phyloP scores from a whole-genome alignment of 2,329 filamentous ascomycete species.

The Colletotrichum falcatum region DNA sequence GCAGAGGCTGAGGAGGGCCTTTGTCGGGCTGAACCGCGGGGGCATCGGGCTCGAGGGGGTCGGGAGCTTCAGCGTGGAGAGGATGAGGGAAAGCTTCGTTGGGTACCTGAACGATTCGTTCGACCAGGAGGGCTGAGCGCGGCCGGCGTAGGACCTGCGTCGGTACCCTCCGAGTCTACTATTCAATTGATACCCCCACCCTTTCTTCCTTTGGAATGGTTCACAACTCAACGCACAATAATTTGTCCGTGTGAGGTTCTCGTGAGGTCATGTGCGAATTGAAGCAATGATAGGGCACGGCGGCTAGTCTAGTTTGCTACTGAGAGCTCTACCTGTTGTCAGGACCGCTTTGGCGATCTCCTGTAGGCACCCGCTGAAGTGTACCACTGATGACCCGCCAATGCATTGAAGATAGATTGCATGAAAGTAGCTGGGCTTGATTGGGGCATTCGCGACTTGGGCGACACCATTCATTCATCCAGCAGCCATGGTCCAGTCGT shows the following conservation, averaged over 20 bases:
- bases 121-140: constrained; percentile 64
- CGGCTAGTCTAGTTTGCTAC: not conserved
- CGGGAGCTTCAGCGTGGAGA: constrained; percentile 64
- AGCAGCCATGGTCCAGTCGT: not conserved
- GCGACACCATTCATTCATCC: not conserved
- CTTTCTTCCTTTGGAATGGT: not conserved
- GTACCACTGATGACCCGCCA: not conserved
- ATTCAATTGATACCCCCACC: constrained; percentile 21
- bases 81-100: constrained; percentile 73
- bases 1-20: constrained; percentile 82
- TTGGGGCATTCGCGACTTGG: not conserved
- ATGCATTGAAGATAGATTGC: not conserved
- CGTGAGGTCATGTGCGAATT: not conserved
- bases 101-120: constrained; percentile 75
- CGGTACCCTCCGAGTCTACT: not conserved
- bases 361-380: not conserved
- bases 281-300: not conserved
- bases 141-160: not conserved
- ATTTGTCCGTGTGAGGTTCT: not conserved
- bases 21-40: constrained; percentile 79
- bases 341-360: not conserved
- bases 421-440: not conserved
- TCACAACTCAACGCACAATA: not conserved
- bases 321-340: not conserved
- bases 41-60: constrained; percentile 71